A percentile compares a stretch with the other conserved stretches of the same genome.
Conservation (phyloP, 2,329 filamentous ascomycete species). For the Reticulascus tulasneorum region DNA sequence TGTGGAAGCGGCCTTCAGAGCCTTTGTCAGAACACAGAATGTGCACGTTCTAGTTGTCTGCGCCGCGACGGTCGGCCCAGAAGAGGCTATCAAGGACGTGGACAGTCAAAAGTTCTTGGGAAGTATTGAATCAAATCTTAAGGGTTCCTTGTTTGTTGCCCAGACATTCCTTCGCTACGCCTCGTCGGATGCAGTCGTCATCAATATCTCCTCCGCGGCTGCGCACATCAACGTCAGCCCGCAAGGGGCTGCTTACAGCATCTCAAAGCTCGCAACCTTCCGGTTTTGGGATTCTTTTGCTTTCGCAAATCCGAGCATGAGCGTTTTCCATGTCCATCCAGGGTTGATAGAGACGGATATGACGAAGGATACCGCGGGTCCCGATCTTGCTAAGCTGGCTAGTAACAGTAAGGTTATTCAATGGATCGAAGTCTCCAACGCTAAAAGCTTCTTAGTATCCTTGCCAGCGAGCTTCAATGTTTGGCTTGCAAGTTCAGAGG, state of each 20-base stretch:
- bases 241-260: constrained; percentile 32
- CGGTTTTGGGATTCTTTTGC: constrained; percentile 38
- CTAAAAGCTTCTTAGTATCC: too few species aligned
- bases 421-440: too few species aligned
- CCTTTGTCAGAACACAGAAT: constrained; percentile 11
- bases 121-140: too few species aligned
- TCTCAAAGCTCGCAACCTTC: constrained; percentile 35
- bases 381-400: too few species aligned
- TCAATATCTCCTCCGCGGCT: constrained; percentile 19
- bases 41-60: too few species aligned
- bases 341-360: constrained; percentile 20
- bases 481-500: constrained; percentile 41
- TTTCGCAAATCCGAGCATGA: constrained; percentile 32
- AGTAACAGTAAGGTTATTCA: too few species aligned
- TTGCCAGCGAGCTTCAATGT: constrained; percentile 38
- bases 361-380: too few species aligned
- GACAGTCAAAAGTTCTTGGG: constrained; percentile 20
- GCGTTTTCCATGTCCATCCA: constrained; percentile 36
- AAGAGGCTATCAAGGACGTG: constrained; percentile 14
- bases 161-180: too few species aligned
- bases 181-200: constrained; percentile 16
- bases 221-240: constrained; percentile 18
- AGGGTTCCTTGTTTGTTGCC: too few species aligned
- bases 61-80: too few species aligned
- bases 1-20: constrained; percentile 21